Base-by-base conservation (phyloP, 805 yeast species). In the Candida parachauliodes region DNA sequence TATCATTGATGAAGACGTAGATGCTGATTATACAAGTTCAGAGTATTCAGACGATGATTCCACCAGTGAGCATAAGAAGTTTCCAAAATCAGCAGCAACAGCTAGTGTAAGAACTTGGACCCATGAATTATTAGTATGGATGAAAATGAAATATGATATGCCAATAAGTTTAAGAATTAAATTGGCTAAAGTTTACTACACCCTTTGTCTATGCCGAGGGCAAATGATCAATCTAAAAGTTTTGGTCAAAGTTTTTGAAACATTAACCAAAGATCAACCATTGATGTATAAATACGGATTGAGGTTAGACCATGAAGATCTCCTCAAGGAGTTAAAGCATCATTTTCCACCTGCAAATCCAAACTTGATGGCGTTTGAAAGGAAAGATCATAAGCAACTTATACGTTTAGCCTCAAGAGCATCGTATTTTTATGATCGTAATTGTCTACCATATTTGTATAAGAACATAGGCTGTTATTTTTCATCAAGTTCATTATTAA, bases 61-160 rank as follows among this genome's bases (percentile, higher is more conserved):
- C 20, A 39, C 60, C 5, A 64, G 70, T 46, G 81, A 81, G 32
- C 80, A 82, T 42, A 80, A 79, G 46, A 71, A 78, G 8, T 70
- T 81, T 1, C 77, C 83, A 2, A 71, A 74, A 46, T 77, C 87
- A 1, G 83, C 93, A 0, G 77, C 93, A 0, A 81, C 86, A 5
- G 79, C 84, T 5, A 74, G 81, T 31, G 82, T 88, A 6, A 73
- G 81, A 37, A 85, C 83, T 41, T 89, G 96, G 95, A 83, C 96
- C 0, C 80, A 83, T 37, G 97, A 88, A 55, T 69, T 91, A 44
- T 74, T 77, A 35, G 81, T 83, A 28, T 83, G 96, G 76, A 57
- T 88, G 37, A 76, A 75, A 48, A 81, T 83, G 78, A 85, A 86
- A 49, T 79, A 83, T 50, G 83, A 83, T 36, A 71, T 91, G 64